Conservation (phyloP, 306 rosid genomes). For the Crataegus laevigata region DNA sequence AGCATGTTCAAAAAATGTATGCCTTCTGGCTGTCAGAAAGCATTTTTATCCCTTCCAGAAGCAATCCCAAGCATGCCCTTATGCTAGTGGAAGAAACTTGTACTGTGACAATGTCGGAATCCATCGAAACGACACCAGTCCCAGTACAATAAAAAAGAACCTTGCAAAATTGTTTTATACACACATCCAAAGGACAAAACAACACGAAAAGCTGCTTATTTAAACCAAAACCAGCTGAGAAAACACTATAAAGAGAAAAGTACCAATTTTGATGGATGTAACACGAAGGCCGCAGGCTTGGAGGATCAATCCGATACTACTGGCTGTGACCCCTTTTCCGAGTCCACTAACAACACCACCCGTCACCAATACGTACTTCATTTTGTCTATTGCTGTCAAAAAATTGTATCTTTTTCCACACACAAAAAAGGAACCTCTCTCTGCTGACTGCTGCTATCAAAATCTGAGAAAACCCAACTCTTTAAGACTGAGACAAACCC, state of each 20-base stretch:
- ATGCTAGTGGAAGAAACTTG: not conserved
- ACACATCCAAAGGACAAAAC: not conserved
- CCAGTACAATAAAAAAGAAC: not conserved
- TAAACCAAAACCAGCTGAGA: not conserved
- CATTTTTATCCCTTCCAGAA: not conserved
- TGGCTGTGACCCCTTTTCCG: conserved; percentile 89
- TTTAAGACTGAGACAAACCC: conserved; percentile 16
- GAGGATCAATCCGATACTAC: conserved; percentile 74
- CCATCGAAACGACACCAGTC: not conserved
- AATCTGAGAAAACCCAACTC: conserved; percentile 34
- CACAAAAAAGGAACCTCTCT: conserved; percentile 4
- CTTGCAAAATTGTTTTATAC: not conserved
- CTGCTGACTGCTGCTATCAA: conserved; percentile 33
- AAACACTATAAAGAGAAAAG: not conserved
- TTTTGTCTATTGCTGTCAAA: conserved; percentile 17
- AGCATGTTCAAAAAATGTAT: not conserved
- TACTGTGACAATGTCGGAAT: not conserved
- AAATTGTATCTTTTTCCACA: not conserved
- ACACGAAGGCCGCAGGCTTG: conserved; percentile 81
- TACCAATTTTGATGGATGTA: conserved; percentile 89
- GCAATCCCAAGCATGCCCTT: not conserved
- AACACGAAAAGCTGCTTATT: not conserved
- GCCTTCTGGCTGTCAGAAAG: not conserved
- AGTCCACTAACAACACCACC: conserved; percentile 97
- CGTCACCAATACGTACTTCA: conserved; percentile 87